Base-by-base conservation (phyloP, 208 protist genomes). In the Leishmania braziliensis region DNA sequence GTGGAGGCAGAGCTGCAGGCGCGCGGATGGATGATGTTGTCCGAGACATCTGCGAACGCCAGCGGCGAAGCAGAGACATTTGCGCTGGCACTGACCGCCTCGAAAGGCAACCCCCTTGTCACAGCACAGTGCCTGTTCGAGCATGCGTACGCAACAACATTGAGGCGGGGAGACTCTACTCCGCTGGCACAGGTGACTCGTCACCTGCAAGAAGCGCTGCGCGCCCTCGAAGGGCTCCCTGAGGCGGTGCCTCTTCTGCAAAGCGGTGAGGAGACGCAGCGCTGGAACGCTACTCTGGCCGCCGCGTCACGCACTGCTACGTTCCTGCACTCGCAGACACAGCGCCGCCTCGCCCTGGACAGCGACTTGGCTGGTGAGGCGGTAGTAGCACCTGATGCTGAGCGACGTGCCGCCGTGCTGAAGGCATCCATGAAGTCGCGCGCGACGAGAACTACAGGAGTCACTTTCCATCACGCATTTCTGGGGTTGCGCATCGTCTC, bases 11-110 rank as follows among this genome's bases (percentile, higher is more conserved):
- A 96, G 62, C 81, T 90, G 60, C 89, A 95, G 77, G 81, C 91
- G 6, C 79, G 88, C n/a, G 94, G 90, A 51, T 95, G 91, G 88
- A 86, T 95, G 62, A 83, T 90, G 9, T 79, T 93, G 74, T 92
- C 91, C 10, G 86, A 85, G 75, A 77, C 85, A 54, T 77, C 88
- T 18, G n/a, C 2, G 4, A 77, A 85, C 54, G 66, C n/a, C n/a
- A 43, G 78, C 43, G 84, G 90, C 48, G 78, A 81, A 46, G 72
- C 79, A 56, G 85, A 86, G 43, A 84, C 90, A 36, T 96, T 91
- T 81, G 86, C 84, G 29, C 71, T 79, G 8, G 90, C 94, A 18
- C 39, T 95, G 39, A 74, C 77, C 9, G 84, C 84, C 23, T 79
- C 93, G 60, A 75, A 84, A 56, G 75, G 74, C 14, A 86, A 87